Conservation (phyloP, 208 protist genomes). For the Kentomonas sorsogonicus region DNA sequence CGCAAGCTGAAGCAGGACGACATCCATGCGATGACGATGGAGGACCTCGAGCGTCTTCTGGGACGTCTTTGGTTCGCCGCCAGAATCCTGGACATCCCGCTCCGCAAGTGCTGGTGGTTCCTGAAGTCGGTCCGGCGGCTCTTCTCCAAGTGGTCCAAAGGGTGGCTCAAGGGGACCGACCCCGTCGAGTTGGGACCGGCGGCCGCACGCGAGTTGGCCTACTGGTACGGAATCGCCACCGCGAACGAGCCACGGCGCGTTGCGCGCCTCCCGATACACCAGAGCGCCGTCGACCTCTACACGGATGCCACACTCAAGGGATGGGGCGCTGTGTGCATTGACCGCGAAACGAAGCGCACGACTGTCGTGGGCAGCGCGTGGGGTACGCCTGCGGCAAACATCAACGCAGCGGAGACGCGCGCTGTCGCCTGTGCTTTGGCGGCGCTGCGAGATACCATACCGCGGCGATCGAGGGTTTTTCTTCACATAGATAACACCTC, state of each 20-base stretch:
- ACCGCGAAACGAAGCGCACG: constrained; percentile 9
- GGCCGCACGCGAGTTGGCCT: too few species aligned
- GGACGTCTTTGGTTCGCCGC: constrained; percentile 19
- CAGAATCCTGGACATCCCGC: constrained; percentile 1
- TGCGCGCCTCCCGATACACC: neutral
- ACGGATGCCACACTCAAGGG: constrained; percentile 14
- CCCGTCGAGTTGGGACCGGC: too few species aligned
- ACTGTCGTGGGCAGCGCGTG: constrained; percentile 11
- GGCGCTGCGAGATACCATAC: neutral
- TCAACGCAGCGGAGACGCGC: constrained; percentile 16
- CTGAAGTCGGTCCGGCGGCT: constrained; percentile 9
- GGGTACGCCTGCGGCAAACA: constrained; percentile 7
- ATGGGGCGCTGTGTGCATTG: constrained; percentile 19
- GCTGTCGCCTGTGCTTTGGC: constrained; percentile 14
- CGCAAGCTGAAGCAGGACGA: constrained; percentile 10
- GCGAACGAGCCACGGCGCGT: constrained; percentile 11
- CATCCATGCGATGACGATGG: neutral
- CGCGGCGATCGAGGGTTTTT: neutral
- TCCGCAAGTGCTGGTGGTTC: constrained; percentile 18
- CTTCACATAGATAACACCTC: constrained; percentile 23
- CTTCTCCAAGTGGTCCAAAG: constrained; percentile 11
- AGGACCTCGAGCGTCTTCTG: constrained; percentile 15
- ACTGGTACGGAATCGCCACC: constrained; percentile 6
- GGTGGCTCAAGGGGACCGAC: constrained; percentile 2
- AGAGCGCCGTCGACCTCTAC: constrained; percentile 13